A percentile compares a stretch with the other conserved stretches of the same genome.
These are phyloP conservation scores for Dimargaris cristalligena DNA, from an alignment of 192 early-diverging fungal species.

Conservation along the genomic window DNA sequence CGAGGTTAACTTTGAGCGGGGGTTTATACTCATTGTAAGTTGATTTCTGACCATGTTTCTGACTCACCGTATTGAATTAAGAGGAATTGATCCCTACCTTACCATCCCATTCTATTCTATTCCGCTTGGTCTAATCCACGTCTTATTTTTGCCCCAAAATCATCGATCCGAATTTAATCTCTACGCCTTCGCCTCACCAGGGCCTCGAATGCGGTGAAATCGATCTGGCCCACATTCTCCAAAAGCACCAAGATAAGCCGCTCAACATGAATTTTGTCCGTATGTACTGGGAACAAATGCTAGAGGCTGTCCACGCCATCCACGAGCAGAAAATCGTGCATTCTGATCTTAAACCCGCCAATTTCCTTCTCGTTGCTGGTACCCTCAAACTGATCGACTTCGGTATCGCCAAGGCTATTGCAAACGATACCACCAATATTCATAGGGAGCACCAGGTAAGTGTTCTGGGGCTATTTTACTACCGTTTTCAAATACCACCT, in stretches of 20 bases:
- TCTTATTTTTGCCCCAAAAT: too few relatives aligned
- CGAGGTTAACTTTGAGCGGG: constrained; percentile 44
- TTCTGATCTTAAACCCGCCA: constrained; percentile 88
- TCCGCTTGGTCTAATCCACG: too few relatives aligned
- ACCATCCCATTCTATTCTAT: too few relatives aligned
- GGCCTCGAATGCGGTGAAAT: constrained; percentile 76
- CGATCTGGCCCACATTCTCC: constrained; percentile 53
- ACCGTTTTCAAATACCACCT: too few relatives aligned
- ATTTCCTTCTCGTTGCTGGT: constrained; percentile 78
- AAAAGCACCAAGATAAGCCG: constrained; percentile 26
- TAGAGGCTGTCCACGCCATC: constrained; percentile 71
- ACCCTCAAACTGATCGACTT: constrained; percentile 90
- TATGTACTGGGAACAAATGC: constrained; percentile 85
- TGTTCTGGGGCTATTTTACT: too few relatives aligned
- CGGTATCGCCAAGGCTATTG: constrained; percentile 89
- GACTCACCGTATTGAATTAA: too few relatives aligned
- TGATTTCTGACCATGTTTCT: neutral
- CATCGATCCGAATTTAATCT: too few relatives aligned
- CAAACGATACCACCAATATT: constrained; percentile 89
- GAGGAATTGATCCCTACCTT: too few relatives aligned
- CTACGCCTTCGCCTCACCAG: neutral
- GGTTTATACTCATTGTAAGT: constrained; percentile 50
- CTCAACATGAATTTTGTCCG: constrained; percentile 59
- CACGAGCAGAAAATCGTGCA: constrained; percentile 84
- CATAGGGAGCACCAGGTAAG: constrained; percentile 59